Evolutionary conservation across 495 filamentous ascomycete genomes (phyloP).

Genomic region (Hypoxylon crocopeplum): DNA sequence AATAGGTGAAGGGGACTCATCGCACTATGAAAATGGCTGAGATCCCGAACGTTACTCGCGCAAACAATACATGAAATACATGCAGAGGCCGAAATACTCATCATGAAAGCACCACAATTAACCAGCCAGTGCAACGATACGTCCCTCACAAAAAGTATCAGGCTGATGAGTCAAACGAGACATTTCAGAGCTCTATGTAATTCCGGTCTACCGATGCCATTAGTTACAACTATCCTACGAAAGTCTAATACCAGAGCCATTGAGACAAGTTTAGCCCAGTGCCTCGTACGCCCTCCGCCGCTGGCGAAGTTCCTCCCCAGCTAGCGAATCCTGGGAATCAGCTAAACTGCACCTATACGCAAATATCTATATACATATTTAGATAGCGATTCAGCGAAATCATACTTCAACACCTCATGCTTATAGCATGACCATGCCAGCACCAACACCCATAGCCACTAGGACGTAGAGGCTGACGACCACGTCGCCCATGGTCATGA

Average conservation of each 20-base stretch:
- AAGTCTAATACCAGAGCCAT: conserved; percentile 1
- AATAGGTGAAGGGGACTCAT: too few relatives aligned
- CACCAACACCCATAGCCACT: conserved; percentile 70
- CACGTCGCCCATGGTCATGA: conserved; percentile 67
- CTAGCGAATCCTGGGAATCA: neutral
- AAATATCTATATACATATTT: neutral
- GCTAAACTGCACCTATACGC: conserved; percentile 10
- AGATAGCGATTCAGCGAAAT: neutral
- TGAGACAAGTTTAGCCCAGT: neutral
- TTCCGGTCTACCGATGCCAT: conserved; percentile 6
- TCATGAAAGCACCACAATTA: too few relatives aligned
- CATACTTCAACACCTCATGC: conserved; percentile 56
- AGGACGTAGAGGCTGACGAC: conserved; percentile 72
- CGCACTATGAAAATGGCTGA: too few relatives aligned
- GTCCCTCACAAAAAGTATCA: neutral
- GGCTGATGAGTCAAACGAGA: neutral
- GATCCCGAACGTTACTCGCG: too few relatives aligned
- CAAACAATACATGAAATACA: too few relatives aligned
- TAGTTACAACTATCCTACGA: conserved; percentile 6
- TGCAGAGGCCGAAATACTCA: too few relatives aligned
- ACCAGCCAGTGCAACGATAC: neutral
- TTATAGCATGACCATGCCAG: conserved; percentile 81
- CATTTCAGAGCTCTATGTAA: conserved; percentile 1
- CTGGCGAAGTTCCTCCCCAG: neutral
- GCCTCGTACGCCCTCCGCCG: neutral